Evolutionary conservation across 805 yeast species (phyloP).

Genomic region (Debaryomyces castellii): DNA sequence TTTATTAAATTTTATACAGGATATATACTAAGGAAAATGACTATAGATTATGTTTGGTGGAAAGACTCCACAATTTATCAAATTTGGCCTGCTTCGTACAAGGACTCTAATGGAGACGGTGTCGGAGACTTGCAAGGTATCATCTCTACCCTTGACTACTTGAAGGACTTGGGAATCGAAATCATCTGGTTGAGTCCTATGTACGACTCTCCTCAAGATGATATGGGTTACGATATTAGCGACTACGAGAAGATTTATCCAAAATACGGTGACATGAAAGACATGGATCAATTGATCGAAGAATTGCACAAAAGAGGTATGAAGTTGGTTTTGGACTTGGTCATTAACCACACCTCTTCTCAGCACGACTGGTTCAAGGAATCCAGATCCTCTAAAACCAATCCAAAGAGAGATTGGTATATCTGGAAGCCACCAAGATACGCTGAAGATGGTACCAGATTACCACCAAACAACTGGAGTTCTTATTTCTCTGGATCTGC

Average conservation of each 20-base stretch:
- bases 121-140: conserved; percentile 59
- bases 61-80: conserved; percentile 58
- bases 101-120: conserved; percentile 61
- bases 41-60: conserved; percentile 45
- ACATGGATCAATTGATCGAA: conserved; percentile 47
- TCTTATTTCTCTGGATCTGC: conserved; percentile 55
- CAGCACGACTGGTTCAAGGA: conserved; percentile 61
- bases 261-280: conserved; percentile 54
- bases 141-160: conserved; percentile 49
- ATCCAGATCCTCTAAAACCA: conserved; percentile 47
- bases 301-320: conserved; percentile 50
- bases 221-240: conserved; percentile 63
- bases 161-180: conserved; percentile 49
- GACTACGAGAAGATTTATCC: conserved; percentile 53
- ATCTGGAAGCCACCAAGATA: conserved; percentile 53
- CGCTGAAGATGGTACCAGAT: conserved; percentile 48
- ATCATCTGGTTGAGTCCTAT: conserved; percentile 59
- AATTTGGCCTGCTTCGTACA: conserved; percentile 61
- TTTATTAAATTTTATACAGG: not conserved
- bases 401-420: conserved; percentile 62
- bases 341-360: conserved; percentile 57
- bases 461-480: conserved; percentile 59
- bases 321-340: conserved; percentile 55
- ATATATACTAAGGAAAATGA: conserved; percentile 20
- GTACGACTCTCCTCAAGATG: conserved; percentile 59